Conservation (phyloP, 2,329 filamentous ascomycete species). For the Arthrobotrys pseudoclavata region DNA sequence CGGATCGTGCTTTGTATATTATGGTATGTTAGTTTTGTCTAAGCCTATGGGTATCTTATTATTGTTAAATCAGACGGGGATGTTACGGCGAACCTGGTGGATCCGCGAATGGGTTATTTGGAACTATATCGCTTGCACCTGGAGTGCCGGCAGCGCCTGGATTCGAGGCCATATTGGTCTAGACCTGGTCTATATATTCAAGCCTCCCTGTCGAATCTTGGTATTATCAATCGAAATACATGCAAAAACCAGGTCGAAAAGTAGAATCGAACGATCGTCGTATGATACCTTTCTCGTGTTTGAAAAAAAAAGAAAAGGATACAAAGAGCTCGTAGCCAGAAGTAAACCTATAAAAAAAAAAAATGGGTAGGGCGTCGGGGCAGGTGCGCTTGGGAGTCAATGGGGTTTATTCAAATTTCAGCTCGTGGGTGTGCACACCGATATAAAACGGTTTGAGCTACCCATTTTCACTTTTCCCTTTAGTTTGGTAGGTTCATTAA, state of each 20-base stretch:
- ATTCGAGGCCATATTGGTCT: slow-evolving; percentile 54
- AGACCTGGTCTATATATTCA: not conserved
- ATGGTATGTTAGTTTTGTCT: not conserved
- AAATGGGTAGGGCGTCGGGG: not conserved
- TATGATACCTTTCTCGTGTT: slow-evolving; percentile 12
- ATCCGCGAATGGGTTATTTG: slow-evolving; percentile 49
- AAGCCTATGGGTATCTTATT: not conserved
- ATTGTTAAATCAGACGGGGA: not conserved
- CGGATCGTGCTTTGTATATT: slow-evolving; percentile 26
- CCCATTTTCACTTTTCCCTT: not conserved
- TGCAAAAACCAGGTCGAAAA: not conserved
- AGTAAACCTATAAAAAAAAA: not conserved
- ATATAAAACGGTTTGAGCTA: slow-evolving; percentile 17
- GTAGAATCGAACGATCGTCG: slow-evolving; percentile 14
- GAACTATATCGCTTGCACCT: slow-evolving; percentile 26
- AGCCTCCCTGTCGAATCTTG: slow-evolving; percentile 4
- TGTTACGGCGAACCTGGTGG: slow-evolving; percentile 33
- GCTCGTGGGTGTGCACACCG: slow-evolving; percentile 9
- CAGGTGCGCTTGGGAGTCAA: slow-evolving; percentile 10
- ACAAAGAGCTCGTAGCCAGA: not conserved
- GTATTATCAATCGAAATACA: not conserved
- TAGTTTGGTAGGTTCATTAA: not conserved
- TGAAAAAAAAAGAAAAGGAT: not conserved
- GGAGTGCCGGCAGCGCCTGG: slow-evolving; percentile 22
- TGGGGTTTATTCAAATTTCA: slow-evolving; percentile 18